Base-by-base conservation (phyloP, 1,139 yeast genomes). In the Kodamaea anthophila region DNA sequence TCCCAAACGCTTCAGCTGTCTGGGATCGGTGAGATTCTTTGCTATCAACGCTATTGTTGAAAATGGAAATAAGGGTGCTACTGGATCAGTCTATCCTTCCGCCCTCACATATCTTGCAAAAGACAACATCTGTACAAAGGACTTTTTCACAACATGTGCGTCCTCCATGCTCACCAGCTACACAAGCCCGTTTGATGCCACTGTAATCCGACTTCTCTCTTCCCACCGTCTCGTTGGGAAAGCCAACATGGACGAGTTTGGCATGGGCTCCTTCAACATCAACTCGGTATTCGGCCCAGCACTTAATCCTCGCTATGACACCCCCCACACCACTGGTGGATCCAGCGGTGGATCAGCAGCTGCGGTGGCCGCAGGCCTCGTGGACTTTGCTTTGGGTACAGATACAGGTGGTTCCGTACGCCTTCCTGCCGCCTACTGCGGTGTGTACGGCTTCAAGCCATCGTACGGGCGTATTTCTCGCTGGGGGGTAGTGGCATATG, bases 381-480 rank as follows among this genome's bases (percentile, higher is more conserved):
- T 77, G 16, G 84, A 81, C 46, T 77, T 79, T 40, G 42, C 62
- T 1, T 55, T 93, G 24, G 99, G 98, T 0, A 84, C 97, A 0
- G 99, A 91, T 47, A 91, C 99, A 0, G 99, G 99, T 4, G 99
- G 99, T 0, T 86, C 96, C 0, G 86, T 91, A 1, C 64, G 99
- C 36, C 62, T 83, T 13, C 99, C 99, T 0, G 94, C 95, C 1
- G 78, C 94, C 13, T 85, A 82, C 53, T 81, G 94, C 44, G 84
- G 86, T 1, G 69, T 82, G 0, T 59, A 74, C 25, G 98, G 98
- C 1, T 87, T 84, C 59, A 91, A 91, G 51, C 98, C 98, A 0
- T 68, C 93, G 0, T 91, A 91, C 51, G 98, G 98, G 0, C 64
- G 95, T 20, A 60, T 93, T 3, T 87, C 96, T 1, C 62, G 99